Base-by-base conservation (phyloP, 1,139 yeast genomes). In the Hyphopichia fennica region DNA sequence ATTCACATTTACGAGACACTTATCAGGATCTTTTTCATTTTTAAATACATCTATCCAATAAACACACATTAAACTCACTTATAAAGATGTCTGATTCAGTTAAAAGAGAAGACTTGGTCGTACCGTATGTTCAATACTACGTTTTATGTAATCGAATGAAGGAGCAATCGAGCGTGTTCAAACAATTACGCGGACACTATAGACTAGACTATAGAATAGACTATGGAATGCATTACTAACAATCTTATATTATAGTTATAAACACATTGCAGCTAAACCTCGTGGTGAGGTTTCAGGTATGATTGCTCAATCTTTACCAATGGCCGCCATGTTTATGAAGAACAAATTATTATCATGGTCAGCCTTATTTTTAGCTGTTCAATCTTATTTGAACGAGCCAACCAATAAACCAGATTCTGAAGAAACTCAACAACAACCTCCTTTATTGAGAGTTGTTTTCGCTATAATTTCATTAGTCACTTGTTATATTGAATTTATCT, bases 321-420 rank as follows among this genome's bases (percentile, higher is more conserved):
- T 82, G 84, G 83, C 84, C 8, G 86, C 87, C 36, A 80, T 82
- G 82, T 74, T 75, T 51, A 57, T 75, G 67, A 71, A 65, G 56
- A 76, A 76, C 56, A 77, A 74, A 53, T 62, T 79, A 58, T 66
- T 79, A 52, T 70, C 82, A n/a, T 79, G 84, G 84, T 65, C 80
- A 3, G 65, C 82, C 14, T 57, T 79, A 38, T 79, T 79, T 57
- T 66, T 79, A 41, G 69, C 82, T 9, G 50, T 79, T 22, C 83
- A 78, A 56, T 54, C 75, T 4, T 77, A 58, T 57, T 66, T 79
- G 54, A 75, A 57, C 44, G 77, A 78, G 57, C 82, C 84, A 38
- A 57, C 57, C 43, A 61, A 70, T 62, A 66, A 62, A 41, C 60
- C 64, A 31, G 51, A 51, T 14, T 58, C 58, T 37, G 58, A 54